Evolutionary conservation across 441 rosid genomes (phyloP).

Genomic region (Gossypium schwendimanii): DNA sequence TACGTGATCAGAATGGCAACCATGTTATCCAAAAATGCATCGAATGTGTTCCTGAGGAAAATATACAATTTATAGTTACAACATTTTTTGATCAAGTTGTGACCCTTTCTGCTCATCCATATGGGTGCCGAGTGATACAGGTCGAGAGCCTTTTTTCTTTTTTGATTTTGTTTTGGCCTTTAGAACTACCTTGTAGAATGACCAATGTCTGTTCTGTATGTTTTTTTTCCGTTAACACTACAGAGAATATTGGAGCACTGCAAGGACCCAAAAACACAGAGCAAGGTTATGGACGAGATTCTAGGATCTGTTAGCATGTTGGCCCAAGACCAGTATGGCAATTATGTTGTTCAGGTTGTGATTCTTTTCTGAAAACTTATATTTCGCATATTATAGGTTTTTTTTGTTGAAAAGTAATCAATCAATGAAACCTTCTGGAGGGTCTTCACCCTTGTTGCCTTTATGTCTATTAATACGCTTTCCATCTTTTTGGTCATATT

Average conservation of each 20-base stretch:
- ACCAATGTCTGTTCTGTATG: background rate
- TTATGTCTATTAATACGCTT: background rate
- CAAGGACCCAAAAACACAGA: slow-evolving; percentile 34
- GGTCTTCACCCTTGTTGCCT: background rate
- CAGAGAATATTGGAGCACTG: slow-evolving; percentile 66
- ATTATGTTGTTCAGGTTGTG: slow-evolving; percentile 82
- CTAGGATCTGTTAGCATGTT: slow-evolving; percentile 68
- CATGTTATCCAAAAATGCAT: slow-evolving; percentile 85
- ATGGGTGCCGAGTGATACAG: slow-evolving; percentile 90
- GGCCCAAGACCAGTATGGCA: slow-evolving; percentile 89
- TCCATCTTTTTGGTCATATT: background rate
- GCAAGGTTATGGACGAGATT: slow-evolving; percentile 79
- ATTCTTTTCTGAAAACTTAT: slow-evolving; percentile 1
- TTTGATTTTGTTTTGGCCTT: background rate
- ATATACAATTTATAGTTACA: slow-evolving; percentile 14
- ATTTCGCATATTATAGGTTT: background rate
- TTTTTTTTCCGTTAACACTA: slow-evolving; percentile 12
- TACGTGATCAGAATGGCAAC: slow-evolving; percentile 91
- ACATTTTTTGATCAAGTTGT: slow-evolving; percentile 75
- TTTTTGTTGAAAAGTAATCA: background rate
- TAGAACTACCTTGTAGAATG: background rate
- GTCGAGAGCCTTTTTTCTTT: slow-evolving; percentile 24
- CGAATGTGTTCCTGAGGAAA: slow-evolving; percentile 81
- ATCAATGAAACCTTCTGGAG: background rate
- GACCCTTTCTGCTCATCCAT: slow-evolving; percentile 75